A percentile compares a stretch with the other conserved stretches of the same genome.
phyloP scores from a whole-genome alignment of 345 rosid genomes.

The Eutrema japonicum region DNA sequence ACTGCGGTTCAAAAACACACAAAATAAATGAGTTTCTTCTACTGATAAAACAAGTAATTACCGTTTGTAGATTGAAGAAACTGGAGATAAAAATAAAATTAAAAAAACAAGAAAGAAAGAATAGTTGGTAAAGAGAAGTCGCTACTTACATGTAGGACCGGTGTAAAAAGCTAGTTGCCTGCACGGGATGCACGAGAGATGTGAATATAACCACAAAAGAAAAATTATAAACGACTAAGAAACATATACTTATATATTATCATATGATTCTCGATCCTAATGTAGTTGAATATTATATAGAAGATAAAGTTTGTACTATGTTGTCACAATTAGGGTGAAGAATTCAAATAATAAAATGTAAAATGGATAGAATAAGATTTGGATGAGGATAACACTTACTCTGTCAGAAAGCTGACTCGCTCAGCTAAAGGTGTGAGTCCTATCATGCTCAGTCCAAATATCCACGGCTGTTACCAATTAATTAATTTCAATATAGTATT shows the following conservation, averaged over 20 bases:
- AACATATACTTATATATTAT: background rate
- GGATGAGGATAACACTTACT: constrained; percentile 57
- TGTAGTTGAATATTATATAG: constrained; percentile 8
- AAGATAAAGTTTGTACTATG: constrained; percentile 25
- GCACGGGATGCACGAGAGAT: constrained; percentile 40
- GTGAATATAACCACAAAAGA: constrained; percentile 1
- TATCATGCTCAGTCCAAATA: constrained; percentile 83
- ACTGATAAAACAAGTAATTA: background rate
- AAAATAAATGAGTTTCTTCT: background rate
- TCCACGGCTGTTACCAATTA: constrained; percentile 62
- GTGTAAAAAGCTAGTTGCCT: constrained; percentile 92
- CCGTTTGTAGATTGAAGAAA: background rate
- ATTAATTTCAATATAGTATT: background rate
- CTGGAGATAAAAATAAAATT: background rate
- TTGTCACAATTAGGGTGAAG: constrained; percentile 5
- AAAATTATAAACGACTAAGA: background rate
- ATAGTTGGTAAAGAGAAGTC: constrained; percentile 25
- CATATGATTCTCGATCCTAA: background rate
- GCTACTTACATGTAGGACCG: constrained; percentile 93
- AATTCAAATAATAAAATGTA: constrained; percentile 21
- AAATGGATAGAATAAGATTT: constrained; percentile 12
- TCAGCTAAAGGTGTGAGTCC: constrained; percentile 93
- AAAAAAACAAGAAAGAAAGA: background rate
- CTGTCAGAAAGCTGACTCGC: constrained; percentile 94
- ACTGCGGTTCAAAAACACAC: constrained; percentile 51